Base-by-base conservation (phyloP, 2,329 filamentous ascomycete genomes). In the Reticulascus tulasneorum region DNA sequence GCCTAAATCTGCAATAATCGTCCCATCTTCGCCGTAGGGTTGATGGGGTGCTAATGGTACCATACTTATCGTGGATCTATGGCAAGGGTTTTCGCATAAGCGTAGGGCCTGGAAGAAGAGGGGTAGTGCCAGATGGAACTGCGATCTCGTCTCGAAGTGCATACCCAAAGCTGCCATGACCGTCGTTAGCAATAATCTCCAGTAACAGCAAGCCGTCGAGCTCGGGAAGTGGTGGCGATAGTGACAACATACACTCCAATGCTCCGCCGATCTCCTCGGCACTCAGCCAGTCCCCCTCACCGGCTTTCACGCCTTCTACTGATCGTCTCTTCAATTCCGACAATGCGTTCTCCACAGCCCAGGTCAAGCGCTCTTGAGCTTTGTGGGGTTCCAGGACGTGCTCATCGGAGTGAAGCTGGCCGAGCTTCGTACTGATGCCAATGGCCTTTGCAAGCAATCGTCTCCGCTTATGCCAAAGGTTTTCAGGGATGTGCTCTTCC, bases 51-150 rank as follows among this genome's bases (percentile, higher is more conserved):
- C n/a, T n/a, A 29, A 8, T 11, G 8, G 23, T 23, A 22, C 11
- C 73, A 55, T 70, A 84, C 73, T 94, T 54, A 96, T 69, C 11
- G 90, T 73, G 19, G 87, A 84, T 33, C 84, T 80, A 56, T 94
- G 89, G 56, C 90, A 96, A 20, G 70, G 73, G 18, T 66, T 64
- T 16, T 62, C 78, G 72, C 56, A 82, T 29, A 93, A 63, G 13
- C 81, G 74, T 22, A 95, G 69, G 6, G 90, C 87, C 53, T 94
- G 88, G 50, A 96, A 78, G 57, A 90, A 94, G 20, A 96, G 71
- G 4, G 90, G 89, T 16, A 90, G 76, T 6, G 90, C 84, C 3
- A 96, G 79, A 48, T 91, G 86, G 53, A 88, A 83, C 49, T 86
- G 79, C 28, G 82, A 77, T 49, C 78, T 79, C 31, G 75, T 71